Evolutionary conservation across 352 stramenopile genomes (phyloP).

Genomic region (Phytophthora constricta): DNA sequence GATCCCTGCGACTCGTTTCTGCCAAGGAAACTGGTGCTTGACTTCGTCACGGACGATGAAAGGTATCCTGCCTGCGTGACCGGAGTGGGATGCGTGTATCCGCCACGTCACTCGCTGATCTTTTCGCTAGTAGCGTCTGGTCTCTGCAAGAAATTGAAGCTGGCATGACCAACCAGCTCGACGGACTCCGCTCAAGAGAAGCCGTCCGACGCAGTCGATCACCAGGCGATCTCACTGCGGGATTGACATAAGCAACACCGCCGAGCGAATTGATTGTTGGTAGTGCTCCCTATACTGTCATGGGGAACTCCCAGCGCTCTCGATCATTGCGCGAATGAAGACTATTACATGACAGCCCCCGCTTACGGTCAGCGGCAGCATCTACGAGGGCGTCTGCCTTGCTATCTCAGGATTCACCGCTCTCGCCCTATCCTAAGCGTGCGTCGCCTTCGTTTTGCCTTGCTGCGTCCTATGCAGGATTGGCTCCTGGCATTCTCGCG

Average conservation of each 20-base stretch:
- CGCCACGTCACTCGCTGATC: constrained; percentile 12
- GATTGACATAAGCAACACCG: too few species aligned
- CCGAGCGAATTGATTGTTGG: too few species aligned
- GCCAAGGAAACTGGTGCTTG: constrained; percentile 19
- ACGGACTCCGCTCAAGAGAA: too few species aligned
- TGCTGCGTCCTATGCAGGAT: constrained; percentile 5
- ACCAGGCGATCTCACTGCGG: too few species aligned
- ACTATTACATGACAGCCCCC: too few species aligned
- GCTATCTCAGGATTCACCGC: constrained; percentile 28
- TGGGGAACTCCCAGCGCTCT: too few species aligned
- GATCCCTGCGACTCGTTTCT: not conserved
- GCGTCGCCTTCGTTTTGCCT: constrained; percentile 7
- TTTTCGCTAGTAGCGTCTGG: not conserved
- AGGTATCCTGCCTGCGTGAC: constrained; percentile 16
- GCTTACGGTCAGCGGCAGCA: not conserved
- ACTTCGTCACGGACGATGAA: not conserved
- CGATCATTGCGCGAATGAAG: too few species aligned
- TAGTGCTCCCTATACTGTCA: not conserved
- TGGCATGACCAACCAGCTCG: not conserved
- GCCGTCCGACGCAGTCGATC: too few species aligned
- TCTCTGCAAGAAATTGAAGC: not conserved
- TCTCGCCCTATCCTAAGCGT: constrained; percentile 19
- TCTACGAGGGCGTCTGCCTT: constrained; percentile 10
- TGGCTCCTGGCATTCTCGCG: too few species aligned
- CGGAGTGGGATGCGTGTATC: constrained; percentile 24